Conservation (phyloP, 345 rosid genomes). For the Crucihimalaya himalaica region DNA sequence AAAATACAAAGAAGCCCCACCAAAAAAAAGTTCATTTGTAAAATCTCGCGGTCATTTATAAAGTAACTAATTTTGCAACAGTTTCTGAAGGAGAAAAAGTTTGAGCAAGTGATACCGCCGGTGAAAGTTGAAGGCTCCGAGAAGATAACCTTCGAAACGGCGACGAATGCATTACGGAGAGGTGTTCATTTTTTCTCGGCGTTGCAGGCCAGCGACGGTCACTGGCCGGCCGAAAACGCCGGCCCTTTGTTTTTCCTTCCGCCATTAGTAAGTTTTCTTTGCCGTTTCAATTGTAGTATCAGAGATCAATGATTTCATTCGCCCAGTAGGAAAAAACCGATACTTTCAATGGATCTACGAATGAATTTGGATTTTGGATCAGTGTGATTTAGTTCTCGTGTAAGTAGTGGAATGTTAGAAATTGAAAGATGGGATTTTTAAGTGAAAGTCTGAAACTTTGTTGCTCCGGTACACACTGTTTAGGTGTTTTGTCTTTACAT, state of each 20-base stretch:
- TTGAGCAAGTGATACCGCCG: constrained; percentile 44
- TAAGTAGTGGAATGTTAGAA: not conserved
- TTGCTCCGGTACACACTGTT: not conserved
- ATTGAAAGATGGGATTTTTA: not conserved
- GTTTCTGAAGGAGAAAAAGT: constrained; percentile 47
- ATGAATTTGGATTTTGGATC: not conserved
- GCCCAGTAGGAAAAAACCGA: not conserved
- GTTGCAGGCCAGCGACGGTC: constrained; percentile 49
- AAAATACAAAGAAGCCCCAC: not conserved
- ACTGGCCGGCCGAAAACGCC: constrained; percentile 52
- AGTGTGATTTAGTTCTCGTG: not conserved
- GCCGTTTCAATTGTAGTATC: not conserved
- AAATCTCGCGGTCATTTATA: not conserved
- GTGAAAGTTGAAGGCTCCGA: constrained; percentile 45
- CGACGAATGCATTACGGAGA: constrained; percentile 41
- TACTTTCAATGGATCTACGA: not conserved
- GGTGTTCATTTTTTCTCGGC: constrained; percentile 40
- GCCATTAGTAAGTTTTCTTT: constrained; percentile 35
- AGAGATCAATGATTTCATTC: not conserved
- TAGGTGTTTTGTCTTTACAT: constrained; percentile 47
- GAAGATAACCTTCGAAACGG: constrained; percentile 41
- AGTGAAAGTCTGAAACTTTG: not conserved
- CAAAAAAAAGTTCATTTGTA: not conserved
- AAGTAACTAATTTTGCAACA: not conserved
- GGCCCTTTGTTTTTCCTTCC: constrained; percentile 51